phyloP scores from a whole-genome alignment of 176 grass and related monocot species.

The Sorghum bicolor region DNA sequence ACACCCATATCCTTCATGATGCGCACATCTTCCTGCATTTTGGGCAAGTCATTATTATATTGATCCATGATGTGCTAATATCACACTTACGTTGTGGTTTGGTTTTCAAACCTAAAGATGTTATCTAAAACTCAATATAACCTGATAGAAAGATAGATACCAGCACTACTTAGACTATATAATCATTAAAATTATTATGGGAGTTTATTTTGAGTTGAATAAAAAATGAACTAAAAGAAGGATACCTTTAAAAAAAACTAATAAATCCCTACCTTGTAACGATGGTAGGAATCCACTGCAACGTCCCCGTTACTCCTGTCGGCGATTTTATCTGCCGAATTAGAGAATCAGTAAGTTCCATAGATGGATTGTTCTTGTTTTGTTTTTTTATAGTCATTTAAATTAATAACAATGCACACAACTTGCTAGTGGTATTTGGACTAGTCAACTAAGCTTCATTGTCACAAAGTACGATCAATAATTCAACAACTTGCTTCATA shows the following conservation, averaged over 20 bases:
- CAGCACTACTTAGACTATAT: neutral
- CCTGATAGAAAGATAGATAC: neutral
- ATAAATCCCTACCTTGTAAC: slow-evolving; percentile 39
- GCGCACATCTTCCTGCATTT: slow-evolving; percentile 54
- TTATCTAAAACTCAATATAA: neutral
- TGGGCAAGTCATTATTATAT: neutral
- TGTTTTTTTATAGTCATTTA: neutral
- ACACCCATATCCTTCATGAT: slow-evolving; percentile 68
- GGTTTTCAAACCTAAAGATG: neutral
- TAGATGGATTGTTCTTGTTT: neutral
- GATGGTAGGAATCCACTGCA: slow-evolving; percentile 58
- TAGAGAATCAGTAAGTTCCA: neutral
- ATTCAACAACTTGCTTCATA: neutral
- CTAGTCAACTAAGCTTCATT: neutral
- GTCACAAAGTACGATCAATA: neutral
- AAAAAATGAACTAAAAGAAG: neutral
- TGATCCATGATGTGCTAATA: neutral
- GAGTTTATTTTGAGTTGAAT: neutral
- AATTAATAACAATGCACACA: neutral
- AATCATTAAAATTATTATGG: neutral
- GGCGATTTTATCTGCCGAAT: slow-evolving; percentile 32
- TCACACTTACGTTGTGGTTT: neutral
- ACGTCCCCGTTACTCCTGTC: slow-evolving; percentile 59
- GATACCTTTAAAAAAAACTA: neutral
- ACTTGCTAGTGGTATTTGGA: neutral